Evolutionary conservation across 1,139 yeast species (phyloP).

Genomic region (Geotrichum bryndzae): DNA sequence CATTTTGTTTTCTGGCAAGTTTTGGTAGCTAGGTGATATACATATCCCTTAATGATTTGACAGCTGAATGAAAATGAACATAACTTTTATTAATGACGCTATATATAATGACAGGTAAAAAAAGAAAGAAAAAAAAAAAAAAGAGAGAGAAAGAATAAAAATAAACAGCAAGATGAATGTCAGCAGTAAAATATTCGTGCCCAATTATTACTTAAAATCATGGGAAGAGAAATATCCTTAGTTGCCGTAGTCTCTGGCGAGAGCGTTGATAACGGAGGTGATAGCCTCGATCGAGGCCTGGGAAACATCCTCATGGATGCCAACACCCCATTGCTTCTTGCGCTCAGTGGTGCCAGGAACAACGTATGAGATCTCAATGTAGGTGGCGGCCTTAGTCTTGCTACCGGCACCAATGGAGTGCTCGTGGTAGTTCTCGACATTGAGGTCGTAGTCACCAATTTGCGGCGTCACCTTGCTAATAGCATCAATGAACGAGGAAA

Average conservation of each 20-base stretch:
- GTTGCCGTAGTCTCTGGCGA: constrained; percentile 15
- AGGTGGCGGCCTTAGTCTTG: constrained; percentile 83
- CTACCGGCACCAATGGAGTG: constrained; percentile 90
- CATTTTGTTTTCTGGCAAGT: too few species aligned
- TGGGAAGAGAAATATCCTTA: background rate
- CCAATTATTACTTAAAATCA: background rate
- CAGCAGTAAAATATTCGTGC: background rate
- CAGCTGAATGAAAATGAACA: too few species aligned
- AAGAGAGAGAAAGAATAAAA: background rate
- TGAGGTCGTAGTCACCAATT: constrained; percentile 39
- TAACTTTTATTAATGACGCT: too few species aligned
- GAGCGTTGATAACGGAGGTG: constrained; percentile 59
- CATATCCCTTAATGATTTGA: background rate
- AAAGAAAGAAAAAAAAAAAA: background rate
- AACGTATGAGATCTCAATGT: constrained; percentile 55
- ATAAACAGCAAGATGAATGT: background rate
- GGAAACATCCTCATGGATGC: constrained; percentile 87
- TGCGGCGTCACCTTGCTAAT: constrained; percentile 53
- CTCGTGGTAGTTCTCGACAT: constrained; percentile 81
- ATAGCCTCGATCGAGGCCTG: constrained; percentile 82
- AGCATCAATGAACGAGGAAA: constrained; percentile 84
- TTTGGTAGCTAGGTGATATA: too few species aligned
- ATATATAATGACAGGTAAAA: background rate
- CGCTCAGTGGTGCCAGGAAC: constrained; percentile 30
- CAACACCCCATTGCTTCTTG: constrained; percentile 82